phyloP scores from a whole-genome alignment of 805 yeast species.

The Lipomyces starkeyi region DNA sequence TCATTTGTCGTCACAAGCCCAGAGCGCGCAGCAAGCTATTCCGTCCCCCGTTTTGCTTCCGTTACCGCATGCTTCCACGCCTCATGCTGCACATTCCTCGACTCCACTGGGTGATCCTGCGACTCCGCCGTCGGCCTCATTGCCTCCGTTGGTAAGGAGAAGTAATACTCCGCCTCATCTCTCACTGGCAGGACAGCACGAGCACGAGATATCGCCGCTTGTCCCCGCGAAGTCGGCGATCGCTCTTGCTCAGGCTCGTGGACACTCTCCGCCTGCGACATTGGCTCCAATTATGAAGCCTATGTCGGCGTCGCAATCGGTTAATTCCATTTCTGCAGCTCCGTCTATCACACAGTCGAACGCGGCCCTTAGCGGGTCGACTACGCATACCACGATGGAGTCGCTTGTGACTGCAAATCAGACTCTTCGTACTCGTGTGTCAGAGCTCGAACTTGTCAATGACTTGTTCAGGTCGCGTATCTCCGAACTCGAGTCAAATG shows the following conservation, averaged over 20 bases:
- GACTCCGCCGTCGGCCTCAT: conserved; percentile 27
- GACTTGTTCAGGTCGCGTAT: conserved; percentile 85
- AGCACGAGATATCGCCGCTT: conserved; percentile 15
- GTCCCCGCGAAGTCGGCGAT: conserved; percentile 2
- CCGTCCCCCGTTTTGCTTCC: conserved; percentile 3
- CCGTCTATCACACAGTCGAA: conserved; percentile 12
- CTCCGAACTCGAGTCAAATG: conserved; percentile 69
- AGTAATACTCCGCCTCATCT: conserved; percentile 20
- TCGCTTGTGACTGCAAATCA: conserved; percentile 44
- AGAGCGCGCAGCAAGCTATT: not conserved
- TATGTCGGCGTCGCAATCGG: not conserved
- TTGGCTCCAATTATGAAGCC: not conserved
- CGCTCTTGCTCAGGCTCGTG: not conserved
- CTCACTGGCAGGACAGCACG: conserved; percentile 11
- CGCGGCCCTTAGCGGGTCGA: conserved; percentile 10
- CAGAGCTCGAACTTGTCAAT: conserved; percentile 88
- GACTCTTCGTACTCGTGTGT: conserved; percentile 72
- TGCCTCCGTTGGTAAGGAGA: conserved; percentile 14
- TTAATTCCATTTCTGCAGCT: not conserved
- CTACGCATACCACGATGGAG: conserved; percentile 28
- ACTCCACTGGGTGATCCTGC: conserved; percentile 29
- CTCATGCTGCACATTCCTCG: not conserved
- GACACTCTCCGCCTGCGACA: conserved; percentile 14
- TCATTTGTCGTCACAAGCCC: conserved; percentile 1
- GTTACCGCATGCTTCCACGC: conserved; percentile 5